Evolutionary conservation across 441 rosid genomes (phyloP), one percentile per base, ranked within the genome.

Genomic region (Euphorbia corollata): DNA sequence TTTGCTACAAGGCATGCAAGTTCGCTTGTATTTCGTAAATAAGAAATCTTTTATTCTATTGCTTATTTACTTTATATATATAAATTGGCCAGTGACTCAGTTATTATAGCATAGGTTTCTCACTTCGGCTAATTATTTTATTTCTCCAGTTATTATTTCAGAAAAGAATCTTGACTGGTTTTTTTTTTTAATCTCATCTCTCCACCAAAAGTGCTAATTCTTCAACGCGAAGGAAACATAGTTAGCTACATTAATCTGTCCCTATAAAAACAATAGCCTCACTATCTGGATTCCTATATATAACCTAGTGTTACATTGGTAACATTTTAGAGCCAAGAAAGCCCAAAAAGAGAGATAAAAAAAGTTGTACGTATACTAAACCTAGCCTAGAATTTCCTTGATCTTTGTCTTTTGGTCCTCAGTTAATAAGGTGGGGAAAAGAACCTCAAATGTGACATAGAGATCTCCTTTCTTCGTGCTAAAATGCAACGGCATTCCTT

Each of bases 401-500:
- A 91, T 91, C 80, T 83, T 88, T n/a, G 73, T 79, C 85, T 89
- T 94, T 78, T 89, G 99, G 63, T 87, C 93, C 45, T 86, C 84
- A 0, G 91, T 89, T 63, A 94, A 85, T n/a, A 87, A 80, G 0
- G 80, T 70, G 63, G 99, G 97, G 77, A 94, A 94, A 60, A 89
- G 85, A 70, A 91, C 93, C 81, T 94, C 99, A 54, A 82, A 94
- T 7, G 85, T 83, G 61, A 91, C 84, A 64, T 85, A 91, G 30
- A 94, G 90, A 69, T 91, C 89, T 1, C 96, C 99, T 74, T 88
- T 91, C 87, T 91, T 89, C 12, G 74, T 81, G 79, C 94, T 91
- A 67, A 73, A 82, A 74, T 91, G 90, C 77, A 85, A 55, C 12
- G 97, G 96, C 99, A 93, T 93, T 55, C 99, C 97, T 83, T 93